Base-by-base conservation (phyloP, 345 rosid species). In the Abelmoschus esculentus region DNA sequence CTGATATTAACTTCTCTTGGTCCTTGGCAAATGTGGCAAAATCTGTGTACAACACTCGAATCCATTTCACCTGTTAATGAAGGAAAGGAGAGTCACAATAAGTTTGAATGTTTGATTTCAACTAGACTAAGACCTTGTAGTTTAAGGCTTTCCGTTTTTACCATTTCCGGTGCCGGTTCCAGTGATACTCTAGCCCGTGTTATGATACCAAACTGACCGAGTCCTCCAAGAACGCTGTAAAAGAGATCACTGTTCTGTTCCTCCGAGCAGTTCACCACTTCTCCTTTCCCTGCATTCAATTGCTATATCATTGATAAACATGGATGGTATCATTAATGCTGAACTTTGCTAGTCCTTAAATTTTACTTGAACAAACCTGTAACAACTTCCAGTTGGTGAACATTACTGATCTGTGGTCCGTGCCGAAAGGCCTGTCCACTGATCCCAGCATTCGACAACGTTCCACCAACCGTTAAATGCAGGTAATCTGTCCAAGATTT, bases 381-480 rank as follows among this genome's bases (percentile, higher is more conserved):
- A 55, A 93, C 81, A 75, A 93, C 86, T 70, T 93, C 97, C 82
- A 93, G 84, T 79, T 91, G 96, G 70, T 81, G 85, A 70, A 93
- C 96, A 54, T 93, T 93, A 81, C 96, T 91, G 77, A 93, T 93
- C 82, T 91, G 98, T 49, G 98, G 98, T 61, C 98, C 97, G 70
- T 86, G 86, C 29, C 86, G 85, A 78, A 93, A 93, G 70, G 93
- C 90, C 70, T 91, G 97, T 66, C 98, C 98, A 47, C 98, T 89
- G 62, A 93, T 86, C 75, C 98, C 98, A 13, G 89, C 98, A 80
- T 89, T 89, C 18, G 96, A 93, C 60, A 93, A 86, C 50, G 96
- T 93, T 42, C 98, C 98, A 14, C 98, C 98, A 49, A 91, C 97
- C 2, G 88, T 93, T 54, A 93, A 88, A 78, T 87, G 86, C 73